These are phyloP conservation scores for Paratinospora sagittata DNA, from an alignment of 164 flowering plant species.

Conservation along the genomic window DNA sequence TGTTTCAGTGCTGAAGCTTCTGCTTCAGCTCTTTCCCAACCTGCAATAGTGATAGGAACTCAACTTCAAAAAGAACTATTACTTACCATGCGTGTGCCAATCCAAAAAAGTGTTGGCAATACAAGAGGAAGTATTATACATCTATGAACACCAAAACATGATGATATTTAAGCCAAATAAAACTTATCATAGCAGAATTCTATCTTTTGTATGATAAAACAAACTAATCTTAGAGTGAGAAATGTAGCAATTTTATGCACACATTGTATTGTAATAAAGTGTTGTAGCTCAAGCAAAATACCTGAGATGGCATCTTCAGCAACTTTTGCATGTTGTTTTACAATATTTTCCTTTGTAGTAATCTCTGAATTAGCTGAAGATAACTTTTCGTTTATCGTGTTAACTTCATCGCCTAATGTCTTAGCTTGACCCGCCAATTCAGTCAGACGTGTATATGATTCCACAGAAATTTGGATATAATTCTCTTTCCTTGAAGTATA, in stretches of 20 bases:
- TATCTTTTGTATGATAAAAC: not conserved
- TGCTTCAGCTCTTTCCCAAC: constrained; percentile 99
- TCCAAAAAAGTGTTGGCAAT: not conserved
- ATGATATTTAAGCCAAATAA: not conserved
- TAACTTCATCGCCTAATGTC: constrained; percentile 38
- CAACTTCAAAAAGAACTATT: not conserved
- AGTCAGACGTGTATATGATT: constrained; percentile 66
- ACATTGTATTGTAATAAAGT: not conserved
- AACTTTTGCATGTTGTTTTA: constrained; percentile 78
- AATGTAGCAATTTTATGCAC: not conserved
- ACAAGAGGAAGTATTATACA: not conserved
- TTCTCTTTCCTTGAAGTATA: constrained; percentile 58
- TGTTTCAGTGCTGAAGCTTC: constrained; percentile 79
- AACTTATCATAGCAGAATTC: not conserved
- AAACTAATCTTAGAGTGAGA: not conserved
- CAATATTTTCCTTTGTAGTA: constrained; percentile 55
- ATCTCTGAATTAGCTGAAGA: constrained; percentile 49
- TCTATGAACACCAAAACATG: not conserved
- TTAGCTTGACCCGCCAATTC: constrained; percentile 78
- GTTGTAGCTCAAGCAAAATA: not conserved
- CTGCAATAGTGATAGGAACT: constrained; percentile 30
- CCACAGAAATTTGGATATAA: constrained; percentile 78
- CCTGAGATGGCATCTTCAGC: constrained; percentile 58
- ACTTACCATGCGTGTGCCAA: not conserved
- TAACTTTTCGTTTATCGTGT: constrained; percentile 48